Percentiles rank a stretch among this genome's conserved stretches.
Conservation (phyloP, 2,329 filamentous ascomycete genomes). For the Trichoderma endophyticum region DNA sequence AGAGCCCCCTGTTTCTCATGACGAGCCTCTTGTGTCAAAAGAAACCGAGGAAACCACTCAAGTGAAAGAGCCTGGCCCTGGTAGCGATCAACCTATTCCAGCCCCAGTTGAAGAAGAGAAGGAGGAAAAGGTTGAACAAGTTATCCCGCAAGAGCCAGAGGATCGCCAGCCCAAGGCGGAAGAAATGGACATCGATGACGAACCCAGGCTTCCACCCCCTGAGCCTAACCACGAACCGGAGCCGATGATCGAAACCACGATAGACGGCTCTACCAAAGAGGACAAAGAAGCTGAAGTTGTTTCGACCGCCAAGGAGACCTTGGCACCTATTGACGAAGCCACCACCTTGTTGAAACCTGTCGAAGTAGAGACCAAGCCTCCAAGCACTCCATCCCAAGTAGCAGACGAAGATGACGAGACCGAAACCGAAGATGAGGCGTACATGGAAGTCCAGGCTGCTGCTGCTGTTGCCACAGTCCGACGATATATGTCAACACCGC, state of each 20-base stretch:
- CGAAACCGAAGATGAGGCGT: constrained; percentile 53
- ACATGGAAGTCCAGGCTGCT: constrained; percentile 46
- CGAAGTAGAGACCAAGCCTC: constrained; percentile 34
- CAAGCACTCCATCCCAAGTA: constrained; percentile 48
- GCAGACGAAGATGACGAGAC: constrained; percentile 52
- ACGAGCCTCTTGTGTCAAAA: neutral
- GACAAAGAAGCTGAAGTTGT: neutral
- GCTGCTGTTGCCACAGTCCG: constrained; percentile 28
- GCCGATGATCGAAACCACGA: neutral
- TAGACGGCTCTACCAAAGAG: neutral
- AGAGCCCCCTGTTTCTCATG: neutral
- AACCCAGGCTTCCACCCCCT: neutral
- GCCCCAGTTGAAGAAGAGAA: neutral
- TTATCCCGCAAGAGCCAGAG: constrained; percentile 20
- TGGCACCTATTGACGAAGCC: neutral
- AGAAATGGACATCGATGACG: constrained; percentile 40
- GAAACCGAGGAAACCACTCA: neutral
- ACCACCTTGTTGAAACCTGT: constrained; percentile 27
- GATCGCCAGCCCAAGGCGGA: constrained; percentile 38
- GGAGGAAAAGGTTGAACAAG: constrained; percentile 18
- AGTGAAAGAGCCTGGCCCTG: neutral
- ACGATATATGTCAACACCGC: constrained; percentile 52
- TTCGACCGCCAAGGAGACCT: neutral
- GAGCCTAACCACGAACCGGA: neutral
- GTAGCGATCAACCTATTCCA: neutral